phyloP scores from a whole-genome alignment of 257 asterid species.

The Solanum ossicruentum region DNA sequence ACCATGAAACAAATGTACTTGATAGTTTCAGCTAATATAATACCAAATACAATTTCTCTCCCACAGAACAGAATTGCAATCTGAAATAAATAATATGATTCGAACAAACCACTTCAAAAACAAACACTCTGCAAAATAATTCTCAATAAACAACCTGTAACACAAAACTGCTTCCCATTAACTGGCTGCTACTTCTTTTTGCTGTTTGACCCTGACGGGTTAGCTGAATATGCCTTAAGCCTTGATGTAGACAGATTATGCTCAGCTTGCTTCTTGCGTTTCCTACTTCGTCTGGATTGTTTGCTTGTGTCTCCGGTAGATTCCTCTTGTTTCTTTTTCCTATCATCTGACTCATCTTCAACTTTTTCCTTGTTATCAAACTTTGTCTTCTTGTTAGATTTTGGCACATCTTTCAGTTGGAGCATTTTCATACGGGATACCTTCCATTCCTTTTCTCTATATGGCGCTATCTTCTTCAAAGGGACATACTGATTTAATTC shows the following conservation, averaged over 20 bases:
- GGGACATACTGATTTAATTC: constrained; percentile 74
- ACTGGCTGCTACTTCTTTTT: constrained; percentile 23
- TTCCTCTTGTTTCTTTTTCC: constrained; percentile 19
- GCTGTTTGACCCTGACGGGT: constrained; percentile 33
- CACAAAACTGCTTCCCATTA: not conserved
- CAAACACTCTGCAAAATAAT: not conserved
- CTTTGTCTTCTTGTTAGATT: constrained; percentile 11
- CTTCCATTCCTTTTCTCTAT: constrained; percentile 70
- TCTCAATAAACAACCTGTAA: not conserved
- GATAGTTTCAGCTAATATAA: not conserved
- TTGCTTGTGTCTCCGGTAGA: constrained; percentile 11
- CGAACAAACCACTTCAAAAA: not conserved
- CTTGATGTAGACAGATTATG: constrained; percentile 29
- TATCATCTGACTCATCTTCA: constrained; percentile 5
- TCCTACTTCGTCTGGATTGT: constrained; percentile 31
- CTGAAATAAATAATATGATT: not conserved
- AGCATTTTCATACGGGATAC: constrained; percentile 40
- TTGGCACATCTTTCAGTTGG: constrained; percentile 14
- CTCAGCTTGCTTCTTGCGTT: constrained; percentile 42
- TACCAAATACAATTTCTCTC: not conserved
- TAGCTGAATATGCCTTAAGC: constrained; percentile 51
- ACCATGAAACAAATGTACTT: not conserved
- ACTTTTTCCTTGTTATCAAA: constrained; percentile 4
- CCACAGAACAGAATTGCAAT: not conserved
- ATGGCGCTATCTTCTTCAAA: constrained; percentile 68